Evolutionary conservation across 164 flowering plant species (phyloP), one percentile per base, ranked within the genome.

Genomic region (Piper betle): DNA sequence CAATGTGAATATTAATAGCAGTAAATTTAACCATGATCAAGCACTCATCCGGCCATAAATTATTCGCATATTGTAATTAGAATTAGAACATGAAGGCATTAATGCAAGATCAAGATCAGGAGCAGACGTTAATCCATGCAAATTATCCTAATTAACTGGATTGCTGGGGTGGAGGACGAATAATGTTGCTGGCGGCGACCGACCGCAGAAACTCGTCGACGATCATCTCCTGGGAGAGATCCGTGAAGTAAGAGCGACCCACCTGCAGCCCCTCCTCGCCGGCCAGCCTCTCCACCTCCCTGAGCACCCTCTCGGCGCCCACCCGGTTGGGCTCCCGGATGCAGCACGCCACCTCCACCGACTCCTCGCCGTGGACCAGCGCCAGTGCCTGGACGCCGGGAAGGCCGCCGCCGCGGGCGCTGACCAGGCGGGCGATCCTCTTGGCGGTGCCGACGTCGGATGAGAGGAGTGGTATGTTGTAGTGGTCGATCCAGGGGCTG

Each of bases 371-470:
- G 53, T 88, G 91, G 55, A 77, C 79, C 16, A 85, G 81, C 56
- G 82, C 91, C 63, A 88, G 56, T 2, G 90, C 74, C 58, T 88
- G 91, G 60, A 85, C 90, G 0, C 82, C 74, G 0, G 85, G 84
- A 11, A 88, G 81, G 18, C 96, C 91, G 4, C 96, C 96, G 1
- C 90, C 89, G 42, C 96, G 71, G 6, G 80, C 86, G 62, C 95
- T 87, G 59, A 88, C 86, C 77, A 61, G 70, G 54, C 73, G 63
- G 1, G 96, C 86, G 38, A 88, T 84, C 59, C 77, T 72, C 12
- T 82, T 67, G 4, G 79, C 64, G 5, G 73, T 74, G 2, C 77
- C 72, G 11, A 82, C 61, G 59, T 88, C 82, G 2, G 81, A 77
- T 33, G 88, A 80, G 71, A 78, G 48, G 59, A 82, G 72, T 11